These are phyloP conservation scores for Ophiostoma montium DNA, from an alignment of 2,329 filamentous ascomycete genomes.

Conservation along the genomic window DNA sequence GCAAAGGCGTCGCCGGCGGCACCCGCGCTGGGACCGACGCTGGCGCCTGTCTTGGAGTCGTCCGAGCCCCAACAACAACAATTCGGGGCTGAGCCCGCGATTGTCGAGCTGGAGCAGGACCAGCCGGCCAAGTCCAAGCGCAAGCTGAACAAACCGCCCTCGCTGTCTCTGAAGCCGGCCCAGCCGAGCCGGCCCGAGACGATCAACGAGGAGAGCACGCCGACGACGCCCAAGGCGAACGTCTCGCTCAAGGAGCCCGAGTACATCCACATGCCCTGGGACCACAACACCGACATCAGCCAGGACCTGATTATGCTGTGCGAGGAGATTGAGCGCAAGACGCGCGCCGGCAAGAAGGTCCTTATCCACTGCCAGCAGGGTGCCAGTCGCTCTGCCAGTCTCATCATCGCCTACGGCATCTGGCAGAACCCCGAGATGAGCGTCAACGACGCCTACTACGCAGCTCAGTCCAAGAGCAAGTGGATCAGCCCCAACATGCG, in stretches of 20 bases:
- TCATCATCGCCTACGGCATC: constrained; percentile 76
- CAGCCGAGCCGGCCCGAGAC: constrained; percentile 12
- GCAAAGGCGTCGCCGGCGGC: neutral
- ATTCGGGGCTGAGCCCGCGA: constrained; percentile 27
- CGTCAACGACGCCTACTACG: constrained; percentile 72
- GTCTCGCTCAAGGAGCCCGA: constrained; percentile 43
- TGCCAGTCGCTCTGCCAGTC: constrained; percentile 68
- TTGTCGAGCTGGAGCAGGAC: constrained; percentile 30
- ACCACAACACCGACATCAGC: constrained; percentile 77
- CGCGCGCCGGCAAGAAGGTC: constrained; percentile 61
- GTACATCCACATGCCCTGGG: constrained; percentile 79
- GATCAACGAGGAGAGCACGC: constrained; percentile 26
- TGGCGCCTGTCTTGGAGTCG: constrained; percentile 27
- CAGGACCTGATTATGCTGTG: constrained; percentile 62
- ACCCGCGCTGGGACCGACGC: constrained; percentile 7
- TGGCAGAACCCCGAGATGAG: constrained; percentile 64
- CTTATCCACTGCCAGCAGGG: constrained; percentile 78
- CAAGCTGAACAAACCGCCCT: constrained; percentile 1
- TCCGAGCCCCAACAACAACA: neutral
- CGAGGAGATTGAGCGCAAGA: constrained; percentile 59
- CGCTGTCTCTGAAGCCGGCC: constrained; percentile 4
- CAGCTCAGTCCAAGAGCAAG: constrained; percentile 64
- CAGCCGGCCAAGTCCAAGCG: neutral
- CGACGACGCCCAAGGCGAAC: constrained; percentile 43
- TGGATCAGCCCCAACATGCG: constrained; percentile 93